phyloP scores from a whole-genome alignment of 2,329 filamentous ascomycete species.

The Aspergillus phoenicis region DNA sequence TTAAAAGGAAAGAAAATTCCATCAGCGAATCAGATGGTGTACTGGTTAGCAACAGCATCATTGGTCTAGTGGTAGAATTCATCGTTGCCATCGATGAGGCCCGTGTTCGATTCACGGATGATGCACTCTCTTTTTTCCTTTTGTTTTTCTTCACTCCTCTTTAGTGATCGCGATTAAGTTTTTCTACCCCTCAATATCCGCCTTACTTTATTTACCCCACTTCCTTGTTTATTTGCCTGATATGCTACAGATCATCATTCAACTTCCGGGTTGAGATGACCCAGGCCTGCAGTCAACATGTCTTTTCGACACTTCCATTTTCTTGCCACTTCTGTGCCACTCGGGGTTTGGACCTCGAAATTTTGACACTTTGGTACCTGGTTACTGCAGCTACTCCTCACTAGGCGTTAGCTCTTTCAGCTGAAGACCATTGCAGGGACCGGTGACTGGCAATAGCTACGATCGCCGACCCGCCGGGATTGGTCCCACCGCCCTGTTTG shows the following conservation, averaged over 20 bases:
- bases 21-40: background rate
- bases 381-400: too few relatives aligned
- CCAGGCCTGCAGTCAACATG: background rate
- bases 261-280: background rate
- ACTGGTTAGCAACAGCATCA: constrained; percentile 33
- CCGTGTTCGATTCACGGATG: constrained; percentile 52
- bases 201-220: too few relatives aligned
- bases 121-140: constrained; percentile 31
- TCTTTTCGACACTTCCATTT: background rate
- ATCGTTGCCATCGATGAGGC: constrained; percentile 51
- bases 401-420: too few relatives aligned
- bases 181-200: too few relatives aligned
- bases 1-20: background rate
- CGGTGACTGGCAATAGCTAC: background rate
- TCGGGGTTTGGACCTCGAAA: background rate
- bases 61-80: constrained; percentile 52
- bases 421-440: background rate
- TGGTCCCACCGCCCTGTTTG: background rate
- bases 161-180: background rate
- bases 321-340: background rate
- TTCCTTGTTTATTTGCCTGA: too few relatives aligned
- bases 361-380: background rate
- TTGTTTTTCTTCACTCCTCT: background rate
- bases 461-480: background rate
- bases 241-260: too few relatives aligned